Percentiles rank a stretch among this genome's conserved stretches.
phyloP scores from a whole-genome alignment of 352 stramenopile genomes.

The Globisporangium orthogonon region DNA sequence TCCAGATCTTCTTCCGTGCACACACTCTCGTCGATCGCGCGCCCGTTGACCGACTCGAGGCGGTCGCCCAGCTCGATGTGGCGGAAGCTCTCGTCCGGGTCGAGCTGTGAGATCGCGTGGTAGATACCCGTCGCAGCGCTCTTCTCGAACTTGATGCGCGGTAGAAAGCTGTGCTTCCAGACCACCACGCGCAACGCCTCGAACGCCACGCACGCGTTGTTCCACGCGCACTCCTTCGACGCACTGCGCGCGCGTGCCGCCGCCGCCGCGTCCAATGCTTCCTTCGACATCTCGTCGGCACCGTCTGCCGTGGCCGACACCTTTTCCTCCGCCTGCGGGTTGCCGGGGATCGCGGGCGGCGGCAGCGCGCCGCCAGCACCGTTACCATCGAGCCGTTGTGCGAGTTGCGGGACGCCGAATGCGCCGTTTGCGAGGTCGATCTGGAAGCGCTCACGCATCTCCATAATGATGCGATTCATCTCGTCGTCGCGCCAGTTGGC shows the following conservation, averaged over 20 bases:
- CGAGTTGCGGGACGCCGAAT: slow-evolving; percentile 32
- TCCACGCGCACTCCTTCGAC: slow-evolving; percentile 81
- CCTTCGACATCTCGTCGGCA: slow-evolving; percentile 13
- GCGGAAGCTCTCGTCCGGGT: slow-evolving; percentile 75
- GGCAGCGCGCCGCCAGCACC: background rate
- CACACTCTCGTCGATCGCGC: slow-evolving; percentile 51
- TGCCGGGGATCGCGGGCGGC: slow-evolving; percentile 8
- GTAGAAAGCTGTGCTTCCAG: slow-evolving; percentile 86
- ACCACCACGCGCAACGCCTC: slow-evolving; percentile 74
- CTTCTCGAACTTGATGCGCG: slow-evolving; percentile 49
- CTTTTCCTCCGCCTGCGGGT: slow-evolving; percentile 73
- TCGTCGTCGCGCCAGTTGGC: slow-evolving; percentile 85
- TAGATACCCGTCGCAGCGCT: slow-evolving; percentile 41
- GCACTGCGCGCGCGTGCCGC: slow-evolving; percentile 31
- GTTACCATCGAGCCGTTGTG: background rate
- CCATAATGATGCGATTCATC: slow-evolving; percentile 89
- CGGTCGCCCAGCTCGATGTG: slow-evolving; percentile 67
- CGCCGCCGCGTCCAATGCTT: slow-evolving; percentile 19
- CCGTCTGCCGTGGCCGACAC: slow-evolving; percentile 15
- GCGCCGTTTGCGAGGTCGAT: slow-evolving; percentile 63
- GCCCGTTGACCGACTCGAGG: slow-evolving; percentile 74
- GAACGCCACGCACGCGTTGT: slow-evolving; percentile 73
- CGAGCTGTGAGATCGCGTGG: slow-evolving; percentile 60
- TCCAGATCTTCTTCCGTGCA: slow-evolving; percentile 60
- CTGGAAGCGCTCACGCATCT: slow-evolving; percentile 84